Base-by-base conservation (phyloP, 2,329 filamentous ascomycete genomes). In the Claviceps cyperi region DNA sequence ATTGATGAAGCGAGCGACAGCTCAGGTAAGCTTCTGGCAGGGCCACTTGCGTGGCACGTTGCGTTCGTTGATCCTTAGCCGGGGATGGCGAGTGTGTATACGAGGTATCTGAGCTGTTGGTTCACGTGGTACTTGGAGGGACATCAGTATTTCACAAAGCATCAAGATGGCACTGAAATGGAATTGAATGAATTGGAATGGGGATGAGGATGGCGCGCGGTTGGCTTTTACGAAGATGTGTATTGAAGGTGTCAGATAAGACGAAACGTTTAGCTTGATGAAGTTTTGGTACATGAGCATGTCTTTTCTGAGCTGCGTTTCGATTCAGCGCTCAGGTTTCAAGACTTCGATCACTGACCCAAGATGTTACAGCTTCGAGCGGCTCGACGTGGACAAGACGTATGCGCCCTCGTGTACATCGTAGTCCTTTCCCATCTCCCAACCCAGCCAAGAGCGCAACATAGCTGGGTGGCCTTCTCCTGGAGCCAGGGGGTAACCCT, bases 361-460 rank as follows among this genome's bases (percentile, higher is more conserved):
- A 32, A 32, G 28, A 32, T 32, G 9, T 21, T 56, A 70, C 28
- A 70, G 49, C 55, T 64, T 69, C 5, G 65, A 60, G 50, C 47
- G 47, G 4, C 8, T 22, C 15, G 5, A 32, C 11, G 28, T 14
- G 11, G 19, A n/a, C 53, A 71, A 65, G 19, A 82, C 74, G 54
- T 88, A 63, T 0, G 77, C 81, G 0, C 83, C 84, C 28, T 77
- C 68, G 28, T 73, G 66, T 2, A 86, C 69, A n/a, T 78, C 74
- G 62, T 82, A 95, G 35, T 95, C 78, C 52, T 67, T 72, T 1
- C 85, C 88, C 58, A 71, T 76, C 52, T 70, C 74, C 87, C 88
- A 94, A 0, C 87, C 86, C 56, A 84, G 71, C 91, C 91, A 96
- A 47, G 74, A 64, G 47, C 67, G 68, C 54, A 96, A 62, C 4